Conservation (phyloP, 2,329 filamentous ascomycete genomes). For the Fusarium piperis region DNA sequence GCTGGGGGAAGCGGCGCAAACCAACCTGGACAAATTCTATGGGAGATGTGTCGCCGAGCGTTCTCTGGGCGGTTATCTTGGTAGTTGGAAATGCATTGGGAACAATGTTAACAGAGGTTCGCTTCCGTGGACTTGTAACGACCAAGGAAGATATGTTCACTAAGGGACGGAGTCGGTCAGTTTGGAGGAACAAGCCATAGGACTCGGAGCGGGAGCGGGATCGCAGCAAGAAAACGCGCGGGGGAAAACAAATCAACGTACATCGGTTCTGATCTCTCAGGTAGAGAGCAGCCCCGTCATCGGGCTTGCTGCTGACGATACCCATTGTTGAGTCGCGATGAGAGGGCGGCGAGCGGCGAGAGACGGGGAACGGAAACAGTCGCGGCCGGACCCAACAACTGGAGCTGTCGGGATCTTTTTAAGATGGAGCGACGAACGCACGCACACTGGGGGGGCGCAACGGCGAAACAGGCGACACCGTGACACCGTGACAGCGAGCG, state of each 20-base stretch:
- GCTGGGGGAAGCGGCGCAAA: constrained; percentile 35
- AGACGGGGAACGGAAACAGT: constrained; percentile 34
- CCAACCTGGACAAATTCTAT: constrained; percentile 93
- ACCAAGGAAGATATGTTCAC: constrained; percentile 87
- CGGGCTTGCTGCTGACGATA: constrained; percentile 87
- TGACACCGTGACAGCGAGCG: constrained; percentile 38
- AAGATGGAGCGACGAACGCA: constrained; percentile 34
- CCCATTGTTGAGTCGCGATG: constrained; percentile 74
- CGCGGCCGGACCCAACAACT: constrained; percentile 24
- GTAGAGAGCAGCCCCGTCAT: constrained; percentile 83
- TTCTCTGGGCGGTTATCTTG: constrained; percentile 77
- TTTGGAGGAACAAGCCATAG: constrained; percentile 30
- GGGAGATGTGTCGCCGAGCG: constrained; percentile 76
- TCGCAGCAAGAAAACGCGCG: constrained; percentile 15
- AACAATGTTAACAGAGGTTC: constrained; percentile 77
- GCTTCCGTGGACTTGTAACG: constrained; percentile 82
- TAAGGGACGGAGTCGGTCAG: constrained; percentile 51
- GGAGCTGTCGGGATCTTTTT: constrained; percentile 43
- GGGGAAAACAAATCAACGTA: constrained; percentile 59
- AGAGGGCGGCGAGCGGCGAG: constrained; percentile 28
- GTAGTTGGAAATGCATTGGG: constrained; percentile 91
- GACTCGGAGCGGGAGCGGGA: constrained; percentile 15
- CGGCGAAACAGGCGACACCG: constrained; percentile 32
- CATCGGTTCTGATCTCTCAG: constrained; percentile 92
- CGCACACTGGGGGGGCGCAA: constrained; percentile 29